Conservation (phyloP, 352 stramenopile species). For the Globisporangium cederbergense region DNA sequence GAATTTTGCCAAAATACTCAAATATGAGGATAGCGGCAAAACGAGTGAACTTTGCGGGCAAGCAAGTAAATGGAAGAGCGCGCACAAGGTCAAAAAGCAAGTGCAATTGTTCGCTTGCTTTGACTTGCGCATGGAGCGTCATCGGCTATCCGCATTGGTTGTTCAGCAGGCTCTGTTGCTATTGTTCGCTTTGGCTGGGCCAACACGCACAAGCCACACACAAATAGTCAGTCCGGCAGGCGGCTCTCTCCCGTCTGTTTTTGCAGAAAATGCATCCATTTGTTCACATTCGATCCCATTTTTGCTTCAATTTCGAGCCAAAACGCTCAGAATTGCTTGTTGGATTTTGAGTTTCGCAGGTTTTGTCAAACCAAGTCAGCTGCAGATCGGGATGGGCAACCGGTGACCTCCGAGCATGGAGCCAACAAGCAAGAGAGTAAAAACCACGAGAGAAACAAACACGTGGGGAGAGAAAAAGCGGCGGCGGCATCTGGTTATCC, state of each 20-base stretch:
- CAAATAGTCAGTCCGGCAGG: not conserved
- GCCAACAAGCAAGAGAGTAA: not conserved
- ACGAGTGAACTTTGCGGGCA: not conserved
- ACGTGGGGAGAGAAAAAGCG: not conserved
- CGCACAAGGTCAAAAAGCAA: not conserved
- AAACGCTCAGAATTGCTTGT: not conserved
- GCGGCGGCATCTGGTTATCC: not conserved
- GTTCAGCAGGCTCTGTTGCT: not conserved
- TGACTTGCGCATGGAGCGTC: too few species aligned
- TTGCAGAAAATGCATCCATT: slow-evolving; percentile 11
- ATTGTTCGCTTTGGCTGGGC: not conserved
- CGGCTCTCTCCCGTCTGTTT: slow-evolving; percentile 17
- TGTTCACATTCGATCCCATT: not conserved
- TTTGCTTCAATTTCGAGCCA: not conserved
- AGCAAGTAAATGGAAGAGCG: not conserved
- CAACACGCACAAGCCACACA: not conserved
- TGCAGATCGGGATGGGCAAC: not conserved
- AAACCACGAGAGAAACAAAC: slow-evolving; percentile 3
- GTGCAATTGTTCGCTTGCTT: too few species aligned
- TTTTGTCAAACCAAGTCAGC: slow-evolving; percentile 7
- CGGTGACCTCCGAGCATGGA: not conserved
- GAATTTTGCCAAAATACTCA: not conserved
- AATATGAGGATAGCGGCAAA: not conserved
- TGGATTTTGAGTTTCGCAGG: not conserved
- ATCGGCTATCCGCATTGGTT: too few species aligned